Conservation (phyloP, 768 basidiomycete genomes). For the Pleurotus platypus region DNA sequence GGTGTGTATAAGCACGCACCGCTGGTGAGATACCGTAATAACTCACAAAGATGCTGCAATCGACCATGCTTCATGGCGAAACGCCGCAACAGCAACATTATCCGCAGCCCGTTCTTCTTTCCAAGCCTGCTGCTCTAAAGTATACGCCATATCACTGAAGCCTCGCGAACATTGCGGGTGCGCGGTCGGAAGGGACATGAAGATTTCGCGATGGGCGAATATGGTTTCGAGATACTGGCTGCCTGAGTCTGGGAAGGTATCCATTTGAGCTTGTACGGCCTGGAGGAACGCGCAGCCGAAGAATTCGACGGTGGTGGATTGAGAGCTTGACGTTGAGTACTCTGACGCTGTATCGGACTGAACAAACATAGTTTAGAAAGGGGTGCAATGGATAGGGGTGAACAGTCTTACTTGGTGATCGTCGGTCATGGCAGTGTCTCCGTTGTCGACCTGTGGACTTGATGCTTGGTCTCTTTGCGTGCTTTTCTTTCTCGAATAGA, state of each 20-base stretch:
- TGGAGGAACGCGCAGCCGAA: slow-evolving; percentile 64
- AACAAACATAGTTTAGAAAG: neutral
- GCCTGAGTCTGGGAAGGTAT: slow-evolving; percentile 53
- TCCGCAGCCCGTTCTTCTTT: slow-evolving; percentile 69
- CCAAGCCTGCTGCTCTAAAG: slow-evolving; percentile 64
- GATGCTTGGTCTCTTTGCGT: slow-evolving; percentile 19
- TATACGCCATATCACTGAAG: slow-evolving; percentile 62
- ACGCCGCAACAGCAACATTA: slow-evolving; percentile 62
- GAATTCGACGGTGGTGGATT: slow-evolving; percentile 24
- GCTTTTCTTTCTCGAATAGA: slow-evolving; percentile 41
- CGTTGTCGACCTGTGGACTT: slow-evolving; percentile 23
- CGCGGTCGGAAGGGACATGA: slow-evolving; percentile 52
- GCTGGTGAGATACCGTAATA: too few relatives aligned
- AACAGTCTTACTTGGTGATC: slow-evolving; percentile 35
- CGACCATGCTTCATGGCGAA: slow-evolving; percentile 67
- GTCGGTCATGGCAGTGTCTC: slow-evolving; percentile 43
- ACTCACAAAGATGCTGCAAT: slow-evolving; percentile 26
- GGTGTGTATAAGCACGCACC: neutral
- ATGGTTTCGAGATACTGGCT: slow-evolving; percentile 78
- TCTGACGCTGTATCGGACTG: slow-evolving; percentile 43
- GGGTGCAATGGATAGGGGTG: neutral
- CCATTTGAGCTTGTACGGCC: slow-evolving; percentile 54
- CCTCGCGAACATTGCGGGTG: slow-evolving; percentile 63
- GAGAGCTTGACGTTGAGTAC: slow-evolving; percentile 36
- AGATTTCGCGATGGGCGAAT: slow-evolving; percentile 72